Base-by-base conservation (phyloP, 805 yeast genomes). In the Candida ulmi region DNA sequence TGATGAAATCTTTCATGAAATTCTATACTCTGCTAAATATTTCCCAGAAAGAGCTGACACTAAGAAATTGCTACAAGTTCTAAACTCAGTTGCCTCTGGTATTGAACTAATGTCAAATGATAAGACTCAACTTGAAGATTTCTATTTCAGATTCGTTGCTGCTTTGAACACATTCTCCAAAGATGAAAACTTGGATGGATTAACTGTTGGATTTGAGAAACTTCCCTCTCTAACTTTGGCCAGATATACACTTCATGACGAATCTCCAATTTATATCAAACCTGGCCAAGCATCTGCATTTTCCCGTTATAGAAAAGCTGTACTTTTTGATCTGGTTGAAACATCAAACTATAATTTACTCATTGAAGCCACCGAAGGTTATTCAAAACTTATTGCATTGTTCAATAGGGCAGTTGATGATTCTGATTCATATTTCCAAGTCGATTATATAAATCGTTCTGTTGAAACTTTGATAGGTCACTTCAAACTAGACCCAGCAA, bases 281-380 rank as follows among this genome's bases (percentile, higher is more conserved):
- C 27, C 12, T 38, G 18, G 7, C 21, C 17, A 11, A 23, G 24
- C 11, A 12, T 7, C 11, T 8, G 17, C 24, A 6, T 19, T 9
- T 28, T 15, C 18, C 7, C 31, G 31, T 28, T 28, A 15, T 16
- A 28, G 31, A 28, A 28, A 28, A 16, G 31, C 31, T 1, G 27
- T 36, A 5, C 26, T 37, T 17, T 32, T 39, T 8, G 32, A 36
- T 5, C 17, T 44, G 16, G 40, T 51, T 1, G 45, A 48, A 29
- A 71, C 77, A 43, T 69, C 69, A 52, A 76, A 80, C 46, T 87
- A 67, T 62, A 83, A 84, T 42, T 63, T 88, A 15, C 51, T 86
- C 8, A 75, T 78, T 36, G 96, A 90, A 57, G 83, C 83, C 44
- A 65, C 78, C 18, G 88, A 83, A 53, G 97, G 96, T 1, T 88